These are phyloP conservation scores for Tilletia indica DNA, from an alignment of 1,284 basidiomycete species.

Conservation along the genomic window DNA sequence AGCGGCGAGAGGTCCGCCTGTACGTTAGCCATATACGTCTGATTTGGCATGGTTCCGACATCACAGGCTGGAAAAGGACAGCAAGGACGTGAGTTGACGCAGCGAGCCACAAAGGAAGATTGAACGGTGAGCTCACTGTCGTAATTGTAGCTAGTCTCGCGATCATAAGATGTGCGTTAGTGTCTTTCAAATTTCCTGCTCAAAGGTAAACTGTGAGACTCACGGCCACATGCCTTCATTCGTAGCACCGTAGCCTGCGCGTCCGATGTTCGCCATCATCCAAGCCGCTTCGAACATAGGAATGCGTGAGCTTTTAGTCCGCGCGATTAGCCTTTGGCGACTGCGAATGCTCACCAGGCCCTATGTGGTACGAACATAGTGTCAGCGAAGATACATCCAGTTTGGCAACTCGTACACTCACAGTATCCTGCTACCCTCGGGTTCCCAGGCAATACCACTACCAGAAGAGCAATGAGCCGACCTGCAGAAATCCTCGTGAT, in stretches of 20 bases:
- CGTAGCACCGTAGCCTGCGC: constrained; percentile 52
- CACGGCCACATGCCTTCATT: constrained; percentile 69
- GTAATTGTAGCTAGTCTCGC: constrained; percentile 64
- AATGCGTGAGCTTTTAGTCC: background rate
- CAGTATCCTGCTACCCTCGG: constrained; percentile 33
- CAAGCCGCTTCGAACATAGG: constrained; percentile 62
- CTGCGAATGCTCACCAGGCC: background rate
- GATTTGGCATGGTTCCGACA: constrained; percentile 48
- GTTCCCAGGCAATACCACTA: constrained; percentile 50
- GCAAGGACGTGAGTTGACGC: too few species aligned
- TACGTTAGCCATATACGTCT: background rate
- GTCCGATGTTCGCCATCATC: constrained; percentile 61
- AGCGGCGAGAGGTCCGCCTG: constrained; percentile 1
- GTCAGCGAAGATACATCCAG: background rate
- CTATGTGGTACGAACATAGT: too few species aligned
- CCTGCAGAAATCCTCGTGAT: constrained; percentile 27
- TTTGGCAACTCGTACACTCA: constrained; percentile 48
- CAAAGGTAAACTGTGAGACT: too few species aligned
- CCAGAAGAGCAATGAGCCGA: constrained; percentile 59
- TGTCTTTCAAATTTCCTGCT: too few species aligned
- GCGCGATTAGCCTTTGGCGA: background rate
- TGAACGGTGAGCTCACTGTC: constrained; percentile 63
- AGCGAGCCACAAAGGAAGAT: background rate
- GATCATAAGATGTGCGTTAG: too few species aligned
- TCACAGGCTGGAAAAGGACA: constrained; percentile 33